A percentile compares a stretch with the other conserved stretches of the same genome.
phyloP scores from a whole-genome alignment of 768 basidiomycete species.

The Rhodotorula paludigena region DNA sequence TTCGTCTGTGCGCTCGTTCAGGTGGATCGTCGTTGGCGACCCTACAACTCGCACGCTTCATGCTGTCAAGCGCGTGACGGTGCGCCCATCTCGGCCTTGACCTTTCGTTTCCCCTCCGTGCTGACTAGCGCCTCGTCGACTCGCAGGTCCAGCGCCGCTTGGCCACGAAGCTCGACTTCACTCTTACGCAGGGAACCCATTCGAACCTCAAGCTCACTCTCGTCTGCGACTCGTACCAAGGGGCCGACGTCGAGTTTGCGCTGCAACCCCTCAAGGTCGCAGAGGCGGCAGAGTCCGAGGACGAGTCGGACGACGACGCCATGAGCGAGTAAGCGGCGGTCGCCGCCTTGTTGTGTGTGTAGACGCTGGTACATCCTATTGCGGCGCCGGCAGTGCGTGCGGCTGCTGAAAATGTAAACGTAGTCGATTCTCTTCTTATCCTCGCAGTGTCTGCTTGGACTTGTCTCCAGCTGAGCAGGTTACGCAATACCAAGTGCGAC shows the following conservation, averaged over 20 bases:
- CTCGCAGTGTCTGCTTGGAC: too few relatives aligned
- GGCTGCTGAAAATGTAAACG: too few relatives aligned
- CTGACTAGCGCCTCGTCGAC: too few relatives aligned
- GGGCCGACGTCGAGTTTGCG: constrained; percentile 58
- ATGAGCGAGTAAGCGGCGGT: background rate
- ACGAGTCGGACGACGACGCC: constrained; percentile 8
- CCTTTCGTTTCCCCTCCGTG: too few relatives aligned
- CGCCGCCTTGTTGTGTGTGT: too few relatives aligned
- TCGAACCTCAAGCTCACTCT: constrained; percentile 77
- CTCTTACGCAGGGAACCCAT: constrained; percentile 76
- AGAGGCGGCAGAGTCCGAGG: constrained; percentile 17
- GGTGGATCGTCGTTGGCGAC: constrained; percentile 72
- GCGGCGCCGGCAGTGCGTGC: too few relatives aligned
- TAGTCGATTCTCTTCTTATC: too few relatives aligned
- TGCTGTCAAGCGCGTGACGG: constrained; percentile 79
- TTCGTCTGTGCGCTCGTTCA: background rate
- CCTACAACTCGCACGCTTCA: constrained; percentile 60
- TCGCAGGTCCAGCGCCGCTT: constrained; percentile 61
- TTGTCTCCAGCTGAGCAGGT: too few relatives aligned
- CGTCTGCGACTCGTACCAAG: constrained; percentile 86
- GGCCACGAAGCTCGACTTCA: constrained; percentile 82
- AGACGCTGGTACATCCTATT: too few relatives aligned
- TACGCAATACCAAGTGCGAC: too few relatives aligned
- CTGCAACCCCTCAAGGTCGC: constrained; percentile 3
- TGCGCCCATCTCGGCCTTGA: too few relatives aligned